Evolutionary conservation across 306 rosid genomes (phyloP).

Genomic region (Canavalia ensiformis): DNA sequence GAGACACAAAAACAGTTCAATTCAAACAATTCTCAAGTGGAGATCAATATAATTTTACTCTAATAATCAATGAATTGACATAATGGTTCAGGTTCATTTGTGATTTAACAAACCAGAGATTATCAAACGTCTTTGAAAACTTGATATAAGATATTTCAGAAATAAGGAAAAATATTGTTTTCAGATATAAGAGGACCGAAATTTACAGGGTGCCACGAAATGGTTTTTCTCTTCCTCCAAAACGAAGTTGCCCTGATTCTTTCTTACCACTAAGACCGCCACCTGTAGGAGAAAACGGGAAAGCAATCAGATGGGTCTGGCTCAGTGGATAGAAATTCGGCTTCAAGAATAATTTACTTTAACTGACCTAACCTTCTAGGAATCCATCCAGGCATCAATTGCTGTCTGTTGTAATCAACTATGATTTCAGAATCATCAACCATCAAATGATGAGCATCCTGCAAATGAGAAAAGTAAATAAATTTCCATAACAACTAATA

Average conservation of each 20-base stretch:
- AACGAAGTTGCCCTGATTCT: constrained; percentile 98
- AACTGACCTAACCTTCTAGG: constrained; percentile 93
- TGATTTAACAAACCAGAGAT: constrained; percentile 3
- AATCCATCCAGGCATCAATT: constrained; percentile 95
- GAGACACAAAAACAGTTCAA: background rate
- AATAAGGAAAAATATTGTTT: background rate
- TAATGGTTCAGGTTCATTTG: constrained; percentile 13
- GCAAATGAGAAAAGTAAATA: constrained; percentile 41
- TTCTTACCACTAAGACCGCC: constrained; percentile 96
- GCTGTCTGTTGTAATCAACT: constrained; percentile 90
- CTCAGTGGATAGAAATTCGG: constrained; percentile 3
- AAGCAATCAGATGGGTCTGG: constrained; percentile 35
- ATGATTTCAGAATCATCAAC: constrained; percentile 82
- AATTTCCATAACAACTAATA: constrained; percentile 21
- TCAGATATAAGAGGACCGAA: constrained; percentile 34
- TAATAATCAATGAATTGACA: background rate
- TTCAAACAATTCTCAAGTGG: background rate
- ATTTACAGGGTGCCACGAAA: constrained; percentile 94
- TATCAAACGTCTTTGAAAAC: background rate
- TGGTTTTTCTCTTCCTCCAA: constrained; percentile 97
- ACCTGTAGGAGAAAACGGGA: constrained; percentile 55
- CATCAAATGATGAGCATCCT: constrained; percentile 90
- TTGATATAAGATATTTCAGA: constrained; percentile 28
- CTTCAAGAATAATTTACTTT: constrained; percentile 41
- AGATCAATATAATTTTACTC: background rate